A percentile compares a stretch with the other conserved stretches of the same genome.
phyloP scores from a whole-genome alignment of 257 asterid species.

The Mentha longifolia region DNA sequence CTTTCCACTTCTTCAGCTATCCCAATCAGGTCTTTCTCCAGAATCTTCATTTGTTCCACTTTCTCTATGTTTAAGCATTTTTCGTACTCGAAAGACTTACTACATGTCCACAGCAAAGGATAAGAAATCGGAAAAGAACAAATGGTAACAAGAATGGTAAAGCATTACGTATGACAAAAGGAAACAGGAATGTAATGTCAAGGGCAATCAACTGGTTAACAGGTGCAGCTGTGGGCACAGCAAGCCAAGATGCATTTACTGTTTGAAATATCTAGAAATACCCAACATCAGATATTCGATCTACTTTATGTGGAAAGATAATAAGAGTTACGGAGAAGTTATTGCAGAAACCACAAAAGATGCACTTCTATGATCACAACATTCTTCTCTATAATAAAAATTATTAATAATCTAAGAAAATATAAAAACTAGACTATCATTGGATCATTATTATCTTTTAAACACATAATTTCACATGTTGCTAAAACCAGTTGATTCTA shows the following conservation, averaged over 20 bases:
- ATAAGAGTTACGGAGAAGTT: constrained; percentile 1
- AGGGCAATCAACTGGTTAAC: constrained; percentile 9
- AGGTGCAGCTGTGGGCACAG: neutral
- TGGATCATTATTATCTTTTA: neutral
- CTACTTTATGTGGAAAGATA: neutral
- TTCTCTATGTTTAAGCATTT: constrained; percentile 64
- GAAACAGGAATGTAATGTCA: neutral
- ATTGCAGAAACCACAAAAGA: neutral
- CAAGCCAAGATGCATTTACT: neutral
- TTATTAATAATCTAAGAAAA: neutral
- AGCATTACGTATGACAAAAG: neutral
- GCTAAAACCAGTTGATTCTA: neutral
- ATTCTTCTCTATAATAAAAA: neutral
- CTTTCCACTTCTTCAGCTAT: constrained; percentile 68
- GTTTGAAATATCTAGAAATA: neutral
- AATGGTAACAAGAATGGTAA: neutral
- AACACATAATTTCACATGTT: neutral
- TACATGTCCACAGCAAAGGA: constrained; percentile 36
- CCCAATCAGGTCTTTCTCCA: constrained; percentile 71
- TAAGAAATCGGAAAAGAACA: neutral
- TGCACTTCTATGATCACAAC: neutral
- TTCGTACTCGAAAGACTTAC: constrained; percentile 76
- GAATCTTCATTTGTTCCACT: constrained; percentile 65
- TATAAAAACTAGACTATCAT: neutral
- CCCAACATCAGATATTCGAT: neutral